Evolutionary conservation across 345 rosid species (phyloP), one percentile per base, ranked within the genome.

Genomic region (Passiflora organensis): DNA sequence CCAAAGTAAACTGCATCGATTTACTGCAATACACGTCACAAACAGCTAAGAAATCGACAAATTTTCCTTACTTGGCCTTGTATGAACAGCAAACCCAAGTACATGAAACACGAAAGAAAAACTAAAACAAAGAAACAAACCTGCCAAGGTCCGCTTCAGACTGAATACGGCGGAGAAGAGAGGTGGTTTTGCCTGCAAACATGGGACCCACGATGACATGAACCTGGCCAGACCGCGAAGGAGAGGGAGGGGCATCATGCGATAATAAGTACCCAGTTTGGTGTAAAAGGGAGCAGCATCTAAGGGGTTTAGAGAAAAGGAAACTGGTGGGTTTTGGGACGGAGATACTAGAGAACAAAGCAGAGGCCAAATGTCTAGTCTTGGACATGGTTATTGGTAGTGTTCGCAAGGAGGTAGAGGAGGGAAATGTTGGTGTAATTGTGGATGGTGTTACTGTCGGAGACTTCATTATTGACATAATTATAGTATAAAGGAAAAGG

Each of bases 181-280:
- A 66, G 57, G 87, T 83, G 5, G 97, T 86, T 57, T 83, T 81
- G 8, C 83, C 91, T 46, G 95, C 75, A 51, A 83, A 87, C 89
- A 80, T 78, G 16, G 89, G 82, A 21, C 78, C 97, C 10, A 85
- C 80, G 18, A 87, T 80, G 61, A 90, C 94, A 65, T 87, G 97
- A 58, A 84, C 67, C 74, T 82, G 90, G 1, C 95, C 82, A 24
- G 76, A 43, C 13, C 50, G 41, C 19, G 55, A n/a, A 8, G 76
- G 52, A 10, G 28, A 55, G 13, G 72, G 38, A 10, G 75, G 51
- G 16, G n/a, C n/a, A n/a, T n/a, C n/a, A n/a, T n/a, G n/a, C n/a
- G n/a, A n/a, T n/a, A n/a, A n/a, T n/a, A n/a, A n/a, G n/a, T n/a
- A n/a, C n/a, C 59, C 70, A 6, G 74, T 47, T 10, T 66, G 78